phyloP scores from a whole-genome alignment of 352 stramenopile genomes.

The Pythium folliculosum region DNA sequence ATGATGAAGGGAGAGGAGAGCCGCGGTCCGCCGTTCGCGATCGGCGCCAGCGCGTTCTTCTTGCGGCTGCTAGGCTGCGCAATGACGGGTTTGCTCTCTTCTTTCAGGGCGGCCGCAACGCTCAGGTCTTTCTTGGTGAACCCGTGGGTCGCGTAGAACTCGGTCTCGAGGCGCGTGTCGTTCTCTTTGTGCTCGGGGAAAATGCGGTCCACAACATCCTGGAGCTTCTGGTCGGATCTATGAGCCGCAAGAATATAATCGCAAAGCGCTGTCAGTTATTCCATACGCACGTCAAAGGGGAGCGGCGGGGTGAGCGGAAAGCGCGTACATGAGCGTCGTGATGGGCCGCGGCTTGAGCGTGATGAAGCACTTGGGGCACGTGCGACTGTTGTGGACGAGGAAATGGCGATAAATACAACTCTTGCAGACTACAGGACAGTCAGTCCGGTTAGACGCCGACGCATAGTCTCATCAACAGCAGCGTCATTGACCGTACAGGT shows the following conservation, averaged over 20 bases:
- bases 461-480: neutral
- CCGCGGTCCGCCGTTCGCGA: slow-evolving; percentile 19
- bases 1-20: slow-evolving; percentile 35
- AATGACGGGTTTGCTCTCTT: neutral
- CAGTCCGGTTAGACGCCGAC: neutral
- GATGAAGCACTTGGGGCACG: slow-evolving; percentile 66
- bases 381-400: slow-evolving; percentile 52
- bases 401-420: slow-evolving; percentile 85
- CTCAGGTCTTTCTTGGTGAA: slow-evolving; percentile 48
- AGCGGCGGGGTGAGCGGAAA: neutral
- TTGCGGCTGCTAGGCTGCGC: slow-evolving; percentile 3
- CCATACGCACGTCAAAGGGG: neutral
- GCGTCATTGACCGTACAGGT: slow-evolving; percentile 45
- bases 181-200: slow-evolving; percentile 65
- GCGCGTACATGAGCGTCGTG: slow-evolving; percentile 61
- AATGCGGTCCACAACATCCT: slow-evolving; percentile 75
- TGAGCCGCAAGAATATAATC: neutral
- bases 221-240: slow-evolving; percentile 72
- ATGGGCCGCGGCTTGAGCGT: slow-evolving; percentile 56
- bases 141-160: slow-evolving; percentile 65
- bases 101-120: neutral
- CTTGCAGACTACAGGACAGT: slow-evolving; percentile 86
- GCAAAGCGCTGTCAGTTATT: neutral
- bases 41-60: slow-evolving; percentile 12
- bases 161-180: slow-evolving; percentile 45